Evolutionary conservation across 139 green algal genomes (phyloP).

Genomic region (Spirogloea muscicola): DNA sequence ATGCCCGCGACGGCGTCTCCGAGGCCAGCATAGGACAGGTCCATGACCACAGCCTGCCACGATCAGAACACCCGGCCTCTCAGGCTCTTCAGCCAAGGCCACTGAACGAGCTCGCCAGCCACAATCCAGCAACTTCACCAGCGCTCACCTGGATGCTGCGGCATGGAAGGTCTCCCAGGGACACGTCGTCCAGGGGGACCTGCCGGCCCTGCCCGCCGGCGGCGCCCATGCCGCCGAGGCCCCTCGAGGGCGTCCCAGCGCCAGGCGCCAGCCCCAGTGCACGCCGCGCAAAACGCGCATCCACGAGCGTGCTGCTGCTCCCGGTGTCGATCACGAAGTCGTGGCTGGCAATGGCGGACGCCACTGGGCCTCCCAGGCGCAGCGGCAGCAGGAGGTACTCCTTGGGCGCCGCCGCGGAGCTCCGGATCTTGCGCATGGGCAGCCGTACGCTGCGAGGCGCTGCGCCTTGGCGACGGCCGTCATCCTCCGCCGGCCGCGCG

Average conservation of each 20-base stretch:
- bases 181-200: neutral
- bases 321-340: slow-evolving; percentile 11
- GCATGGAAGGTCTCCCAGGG: neutral
- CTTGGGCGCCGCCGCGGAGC: neutral
- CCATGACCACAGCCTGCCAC: slow-evolving; percentile 12
- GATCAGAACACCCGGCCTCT: neutral
- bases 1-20: neutral
- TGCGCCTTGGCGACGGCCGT: neutral
- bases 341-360: neutral
- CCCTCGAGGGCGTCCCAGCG: neutral
- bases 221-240: neutral
- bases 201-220: neutral
- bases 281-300: neutral
- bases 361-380: too few relatives aligned
- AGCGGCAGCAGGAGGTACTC: slow-evolving; percentile 5
- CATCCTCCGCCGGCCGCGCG: neutral
- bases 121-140: too few relatives aligned
- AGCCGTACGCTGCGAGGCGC: slow-evolving; percentile 3
- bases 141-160: too few relatives aligned
- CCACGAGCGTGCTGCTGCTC: slow-evolving; percentile 10
- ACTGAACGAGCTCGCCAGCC: too few relatives aligned
- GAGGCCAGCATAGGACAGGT: neutral
- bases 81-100: too few relatives aligned
- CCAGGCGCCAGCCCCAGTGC: neutral
- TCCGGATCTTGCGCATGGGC: slow-evolving; percentile 1